Evolutionary conservation across 371 early-diverging fungal genomes (phyloP).

Genomic region (Mucor piriformis): DNA sequence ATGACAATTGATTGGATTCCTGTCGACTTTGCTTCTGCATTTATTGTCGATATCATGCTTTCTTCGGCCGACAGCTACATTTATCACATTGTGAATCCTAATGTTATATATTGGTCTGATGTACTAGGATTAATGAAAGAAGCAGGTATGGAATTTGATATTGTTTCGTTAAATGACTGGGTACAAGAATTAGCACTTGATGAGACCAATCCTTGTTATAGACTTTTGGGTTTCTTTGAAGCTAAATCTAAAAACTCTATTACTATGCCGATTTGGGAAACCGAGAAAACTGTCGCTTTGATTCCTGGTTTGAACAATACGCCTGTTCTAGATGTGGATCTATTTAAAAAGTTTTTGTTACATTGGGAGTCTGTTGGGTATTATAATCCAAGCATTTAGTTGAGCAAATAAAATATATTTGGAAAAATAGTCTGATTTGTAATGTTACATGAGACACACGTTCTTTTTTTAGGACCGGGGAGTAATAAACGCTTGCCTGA

Average conservation of each 20-base stretch:
- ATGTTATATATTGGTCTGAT: not conserved
- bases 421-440: no score
- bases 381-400: no score
- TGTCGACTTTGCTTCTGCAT: constrained; percentile 33
- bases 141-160: constrained; percentile 30
- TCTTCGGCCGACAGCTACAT: not conserved
- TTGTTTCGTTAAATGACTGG: constrained; percentile 28
- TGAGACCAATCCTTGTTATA: constrained; percentile 35
- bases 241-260: not conserved
- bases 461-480: no score
- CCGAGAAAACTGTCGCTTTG: not conserved
- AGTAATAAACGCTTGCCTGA: no score
- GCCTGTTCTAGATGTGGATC: not conserved
- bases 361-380: not conserved
- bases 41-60: constrained; percentile 40
- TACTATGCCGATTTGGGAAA: not conserved
- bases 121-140: no score
- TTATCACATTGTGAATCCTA: constrained; percentile 40
- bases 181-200: constrained; percentile 22
- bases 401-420: no score
- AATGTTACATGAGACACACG: no score
- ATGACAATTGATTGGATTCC: constrained; percentile 41
- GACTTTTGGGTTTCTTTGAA: constrained; percentile 32
- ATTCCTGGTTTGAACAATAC: not conserved
- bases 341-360: not conserved